Evolutionary conservation across 805 yeast species (phyloP).

Genomic region (Ogataea wickerhamii): DNA sequence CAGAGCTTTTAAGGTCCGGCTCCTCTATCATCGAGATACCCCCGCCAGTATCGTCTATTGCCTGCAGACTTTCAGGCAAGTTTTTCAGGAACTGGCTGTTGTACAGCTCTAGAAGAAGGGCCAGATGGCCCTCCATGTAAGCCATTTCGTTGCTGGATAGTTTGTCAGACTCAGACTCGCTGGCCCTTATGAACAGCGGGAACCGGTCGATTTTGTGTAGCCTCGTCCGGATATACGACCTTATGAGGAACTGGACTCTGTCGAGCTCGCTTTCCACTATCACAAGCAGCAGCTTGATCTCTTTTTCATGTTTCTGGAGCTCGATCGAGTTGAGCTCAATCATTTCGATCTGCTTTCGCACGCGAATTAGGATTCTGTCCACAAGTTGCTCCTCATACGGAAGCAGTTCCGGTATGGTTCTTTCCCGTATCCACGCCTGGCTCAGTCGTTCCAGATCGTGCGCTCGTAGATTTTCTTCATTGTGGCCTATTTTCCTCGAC

Average conservation of each 20-base stretch:
- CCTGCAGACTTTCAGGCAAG: constrained; percentile 66
- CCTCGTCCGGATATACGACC: constrained; percentile 78
- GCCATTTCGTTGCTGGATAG: constrained; percentile 58
- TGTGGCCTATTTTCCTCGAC: constrained; percentile 24
- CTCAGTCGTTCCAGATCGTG: constrained; percentile 45
- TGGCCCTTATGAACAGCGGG: constrained; percentile 54
- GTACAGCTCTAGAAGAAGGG: constrained; percentile 61
- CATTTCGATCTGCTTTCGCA: constrained; percentile 68
- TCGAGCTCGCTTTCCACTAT: constrained; percentile 91
- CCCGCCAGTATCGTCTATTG: constrained; percentile 71
- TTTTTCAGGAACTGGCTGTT: constrained; percentile 60
- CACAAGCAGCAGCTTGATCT: constrained; percentile 73
- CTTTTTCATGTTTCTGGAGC: constrained; percentile 57
- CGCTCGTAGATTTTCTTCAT: constrained; percentile 23
- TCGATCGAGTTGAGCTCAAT: constrained; percentile 79
- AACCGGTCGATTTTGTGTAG: constrained; percentile 69
- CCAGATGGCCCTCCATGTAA: constrained; percentile 69
- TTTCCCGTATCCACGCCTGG: constrained; percentile 76
- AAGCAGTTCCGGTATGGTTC: constrained; percentile 83
- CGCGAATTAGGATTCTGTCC: constrained; percentile 51
- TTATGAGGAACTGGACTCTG: constrained; percentile 73
- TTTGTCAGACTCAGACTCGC: constrained; percentile 35
- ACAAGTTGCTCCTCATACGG: constrained; percentile 65
- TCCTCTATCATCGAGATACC: constrained; percentile 69
- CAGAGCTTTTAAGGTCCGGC: constrained; percentile 76